Percentiles rank a stretch among this genome's conserved stretches.
These are phyloP conservation scores for Aspergillus nanangensis DNA, from an alignment of 495 filamentous ascomycete genomes.

Conservation along the genomic window DNA sequence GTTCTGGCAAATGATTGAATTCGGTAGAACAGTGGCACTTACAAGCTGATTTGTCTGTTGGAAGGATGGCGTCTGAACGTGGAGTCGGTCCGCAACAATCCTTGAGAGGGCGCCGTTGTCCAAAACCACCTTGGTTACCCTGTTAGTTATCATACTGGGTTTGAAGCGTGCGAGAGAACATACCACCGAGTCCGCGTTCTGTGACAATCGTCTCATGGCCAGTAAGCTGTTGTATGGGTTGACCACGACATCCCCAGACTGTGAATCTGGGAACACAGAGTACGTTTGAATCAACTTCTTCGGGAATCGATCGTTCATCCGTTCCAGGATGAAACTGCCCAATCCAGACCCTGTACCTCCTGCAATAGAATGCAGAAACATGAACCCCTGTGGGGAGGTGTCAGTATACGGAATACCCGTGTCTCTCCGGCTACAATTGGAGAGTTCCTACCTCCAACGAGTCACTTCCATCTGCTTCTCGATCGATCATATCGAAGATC, in stretches of 20 bases:
- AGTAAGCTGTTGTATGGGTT: conserved; percentile 97
- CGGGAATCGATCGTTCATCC: conserved; percentile 94
- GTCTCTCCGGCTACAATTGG: background rate
- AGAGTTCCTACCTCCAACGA: conserved; percentile 68
- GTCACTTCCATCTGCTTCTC: conserved; percentile 96
- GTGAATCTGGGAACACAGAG: conserved; percentile 93
- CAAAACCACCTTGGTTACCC: conserved; percentile 62
- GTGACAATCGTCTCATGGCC: conserved; percentile 81
- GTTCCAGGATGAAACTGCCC: conserved; percentile 91
- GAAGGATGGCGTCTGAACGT: conserved; percentile 91
- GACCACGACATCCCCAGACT: conserved; percentile 87
- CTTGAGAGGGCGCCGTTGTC: conserved; percentile 92
- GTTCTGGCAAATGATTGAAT: conserved; percentile 1
- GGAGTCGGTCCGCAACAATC: conserved; percentile 90
- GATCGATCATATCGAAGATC: conserved; percentile 98
- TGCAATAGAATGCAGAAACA: conserved; percentile 97
- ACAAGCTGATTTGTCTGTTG: conserved; percentile 96
- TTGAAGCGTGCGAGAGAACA: conserved; percentile 5
- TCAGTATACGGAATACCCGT: conserved; percentile 1
- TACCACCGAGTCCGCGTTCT: conserved; percentile 94
- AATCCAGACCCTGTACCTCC: conserved; percentile 94
- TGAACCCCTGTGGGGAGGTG: conserved; percentile 65
- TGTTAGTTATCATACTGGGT: background rate
- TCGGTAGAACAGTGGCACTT: conserved; percentile 12
- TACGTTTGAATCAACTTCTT: conserved; percentile 99